Conservation (phyloP, 306 rosid species). For the Sphenostylis stenocarpa region DNA sequence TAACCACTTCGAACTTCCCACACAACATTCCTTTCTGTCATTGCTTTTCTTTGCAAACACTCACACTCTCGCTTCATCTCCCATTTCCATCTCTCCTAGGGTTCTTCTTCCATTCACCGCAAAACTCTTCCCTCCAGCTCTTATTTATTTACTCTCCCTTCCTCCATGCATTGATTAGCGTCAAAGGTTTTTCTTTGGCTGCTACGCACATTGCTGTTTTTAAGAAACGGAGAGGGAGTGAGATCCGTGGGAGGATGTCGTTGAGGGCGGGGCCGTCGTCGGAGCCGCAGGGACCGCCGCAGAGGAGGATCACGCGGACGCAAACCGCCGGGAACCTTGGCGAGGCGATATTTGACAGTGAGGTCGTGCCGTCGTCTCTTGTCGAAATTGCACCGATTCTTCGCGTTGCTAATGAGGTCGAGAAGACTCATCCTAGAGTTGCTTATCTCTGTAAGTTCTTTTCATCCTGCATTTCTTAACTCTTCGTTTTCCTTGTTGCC, state of each 20-base stretch:
- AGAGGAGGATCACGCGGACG: constrained; percentile 81
- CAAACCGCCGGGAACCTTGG: constrained; percentile 95
- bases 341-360: constrained; percentile 82
- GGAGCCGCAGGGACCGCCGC: constrained; percentile 60
- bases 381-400: constrained; percentile 93
- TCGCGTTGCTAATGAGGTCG: constrained; percentile 98
- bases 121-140: background rate
- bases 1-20: background rate
- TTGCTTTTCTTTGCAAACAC: constrained; percentile 36
- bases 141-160: constrained; percentile 17
- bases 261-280: constrained; percentile 59
- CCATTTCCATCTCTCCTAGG: constrained; percentile 40
- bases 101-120: constrained; percentile 28
- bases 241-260: constrained; percentile 52
- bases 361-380: constrained; percentile 94
- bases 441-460: constrained; percentile 85
- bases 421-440: constrained; percentile 86
- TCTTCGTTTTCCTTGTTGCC: background rate
- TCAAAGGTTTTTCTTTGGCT: background rate
- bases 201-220: background rate
- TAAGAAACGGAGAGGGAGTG: background rate
- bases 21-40: constrained; percentile 27
- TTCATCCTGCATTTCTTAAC: background rate
- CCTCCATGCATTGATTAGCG: background rate
- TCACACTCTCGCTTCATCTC: background rate